Conservation (phyloP, 805 yeast genomes). For the Wickerhamiella brachini region DNA sequence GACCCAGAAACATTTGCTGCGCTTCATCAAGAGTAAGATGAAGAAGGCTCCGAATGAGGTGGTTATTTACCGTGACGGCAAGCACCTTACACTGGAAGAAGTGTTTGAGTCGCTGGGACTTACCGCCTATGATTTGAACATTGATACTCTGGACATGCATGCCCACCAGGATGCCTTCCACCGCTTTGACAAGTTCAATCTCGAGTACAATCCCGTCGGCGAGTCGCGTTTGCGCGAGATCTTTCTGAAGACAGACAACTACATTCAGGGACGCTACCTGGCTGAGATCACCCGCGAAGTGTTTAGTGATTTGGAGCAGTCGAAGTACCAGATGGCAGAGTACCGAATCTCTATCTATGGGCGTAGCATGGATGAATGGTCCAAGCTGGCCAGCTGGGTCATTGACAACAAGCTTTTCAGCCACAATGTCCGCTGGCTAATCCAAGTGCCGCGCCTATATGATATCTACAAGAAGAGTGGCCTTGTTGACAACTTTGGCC, state of each 20-base stretch:
- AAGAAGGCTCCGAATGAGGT: constrained; percentile 76
- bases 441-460: constrained; percentile 89
- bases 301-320: constrained; percentile 81
- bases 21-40: constrained; percentile 89
- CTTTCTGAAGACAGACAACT: constrained; percentile 89
- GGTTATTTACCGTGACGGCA: constrained; percentile 88
- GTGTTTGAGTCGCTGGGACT: constrained; percentile 84
- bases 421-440: constrained; percentile 92
- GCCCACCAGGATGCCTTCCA: constrained; percentile 98
- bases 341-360: constrained; percentile 93
- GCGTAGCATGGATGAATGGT: constrained; percentile 84
- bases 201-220: constrained; percentile 95
- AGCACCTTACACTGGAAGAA: constrained; percentile 68
- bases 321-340: constrained; percentile 96
- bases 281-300: constrained; percentile 94
- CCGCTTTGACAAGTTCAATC: constrained; percentile 91
- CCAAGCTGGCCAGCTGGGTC: constrained; percentile 87
- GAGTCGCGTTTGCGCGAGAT: constrained; percentile 95
- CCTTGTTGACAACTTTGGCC: constrained; percentile 56
- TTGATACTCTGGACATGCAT: constrained; percentile 97
- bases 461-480: constrained; percentile 74
- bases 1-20: constrained; percentile 92
- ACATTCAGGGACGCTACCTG: constrained; percentile 70
- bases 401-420: constrained; percentile 82
- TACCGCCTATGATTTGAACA: constrained; percentile 87